These are phyloP conservation scores for Dothideomycetidae sp. DNA, from an alignment of 2,329 filamentous ascomycete genomes.

Conservation along the genomic window DNA sequence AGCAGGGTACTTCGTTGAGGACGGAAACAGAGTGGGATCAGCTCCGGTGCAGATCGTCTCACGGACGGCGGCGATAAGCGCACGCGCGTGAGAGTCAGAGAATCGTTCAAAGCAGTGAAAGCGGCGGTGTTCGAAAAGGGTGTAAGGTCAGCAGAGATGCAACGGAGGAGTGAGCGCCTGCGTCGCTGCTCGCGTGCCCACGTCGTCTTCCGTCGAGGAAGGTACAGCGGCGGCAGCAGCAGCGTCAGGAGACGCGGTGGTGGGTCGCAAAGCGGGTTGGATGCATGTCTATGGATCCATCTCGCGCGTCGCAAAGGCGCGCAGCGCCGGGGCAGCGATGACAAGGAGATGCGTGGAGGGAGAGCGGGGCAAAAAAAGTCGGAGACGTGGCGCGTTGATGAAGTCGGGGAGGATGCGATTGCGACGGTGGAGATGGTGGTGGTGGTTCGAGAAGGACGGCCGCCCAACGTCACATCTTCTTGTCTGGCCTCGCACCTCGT, in stretches of 20 bases:
- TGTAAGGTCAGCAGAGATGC: background rate
- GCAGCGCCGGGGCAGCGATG: background rate
- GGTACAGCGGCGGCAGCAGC: slow-evolving; percentile 5
- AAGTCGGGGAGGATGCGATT: background rate
- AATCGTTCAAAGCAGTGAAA: background rate
- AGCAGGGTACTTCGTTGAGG: background rate
- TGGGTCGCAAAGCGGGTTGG: slow-evolving; percentile 2
- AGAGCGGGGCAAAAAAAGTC: background rate
- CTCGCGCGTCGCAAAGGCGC: background rate
- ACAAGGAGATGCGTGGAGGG: background rate
- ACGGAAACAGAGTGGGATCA: no score
- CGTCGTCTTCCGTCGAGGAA: slow-evolving; percentile 3
- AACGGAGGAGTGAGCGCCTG: slow-evolving; percentile 1
- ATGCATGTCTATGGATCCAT: slow-evolving; percentile 7
- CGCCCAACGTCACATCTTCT: no score
- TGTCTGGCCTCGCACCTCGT: no score
- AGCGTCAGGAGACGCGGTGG: slow-evolving; percentile 9
- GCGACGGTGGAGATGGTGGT: no score
- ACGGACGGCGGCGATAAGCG: no score
- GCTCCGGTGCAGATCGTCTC: no score
- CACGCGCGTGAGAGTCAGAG: slow-evolving; percentile 3
- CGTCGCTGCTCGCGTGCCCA: slow-evolving; percentile 9
- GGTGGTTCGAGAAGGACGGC: background rate
- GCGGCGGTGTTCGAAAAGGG: background rate
- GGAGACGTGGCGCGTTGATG: background rate